Conservation (phyloP, 2,329 filamentous ascomycete species). For the Colletotrichum abscissum region DNA sequence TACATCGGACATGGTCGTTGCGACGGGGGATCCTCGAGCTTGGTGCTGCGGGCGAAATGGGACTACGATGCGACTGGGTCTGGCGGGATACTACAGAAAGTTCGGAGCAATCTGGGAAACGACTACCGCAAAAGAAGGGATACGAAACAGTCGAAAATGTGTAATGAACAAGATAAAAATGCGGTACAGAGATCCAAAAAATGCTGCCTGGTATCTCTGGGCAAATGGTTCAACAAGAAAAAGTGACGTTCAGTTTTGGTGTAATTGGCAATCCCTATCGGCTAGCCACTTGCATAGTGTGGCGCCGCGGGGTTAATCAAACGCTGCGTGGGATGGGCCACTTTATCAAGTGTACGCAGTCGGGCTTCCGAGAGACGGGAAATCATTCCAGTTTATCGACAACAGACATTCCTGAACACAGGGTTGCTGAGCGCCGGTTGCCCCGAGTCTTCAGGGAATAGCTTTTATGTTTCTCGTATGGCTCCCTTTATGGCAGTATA, state of each 20-base stretch:
- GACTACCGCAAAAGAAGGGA: not conserved
- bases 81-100: not conserved
- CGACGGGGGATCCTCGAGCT: not conserved
- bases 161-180: not conserved
- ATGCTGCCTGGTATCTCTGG: not conserved
- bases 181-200: not conserved
- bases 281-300: slow-evolving; percentile 17
- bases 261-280: slow-evolving; percentile 21
- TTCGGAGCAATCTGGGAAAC: not conserved
- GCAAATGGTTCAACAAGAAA: not conserved
- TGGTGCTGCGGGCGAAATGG: not conserved
- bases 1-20: slow-evolving; percentile 48
- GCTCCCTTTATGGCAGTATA: not conserved
- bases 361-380: slow-evolving; percentile 1
- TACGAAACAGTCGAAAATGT: not conserved
- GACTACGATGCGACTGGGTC: not conserved
- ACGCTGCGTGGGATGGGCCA: slow-evolving; percentile 10
- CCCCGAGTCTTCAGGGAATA: not conserved
- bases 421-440: slow-evolving; percentile 22
- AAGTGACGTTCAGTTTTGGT: slow-evolving; percentile 27
- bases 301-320: slow-evolving; percentile 33
- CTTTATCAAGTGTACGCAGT: slow-evolving; percentile 13
- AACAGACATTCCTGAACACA: slow-evolving; percentile 1
- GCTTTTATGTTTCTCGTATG: not conserved
- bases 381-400: slow-evolving; percentile 18